A percentile compares a stretch with the other conserved stretches of the same genome.
Conservation (phyloP, 2,329 filamentous ascomycete genomes). For the Diaporthe ilicicola region DNA sequence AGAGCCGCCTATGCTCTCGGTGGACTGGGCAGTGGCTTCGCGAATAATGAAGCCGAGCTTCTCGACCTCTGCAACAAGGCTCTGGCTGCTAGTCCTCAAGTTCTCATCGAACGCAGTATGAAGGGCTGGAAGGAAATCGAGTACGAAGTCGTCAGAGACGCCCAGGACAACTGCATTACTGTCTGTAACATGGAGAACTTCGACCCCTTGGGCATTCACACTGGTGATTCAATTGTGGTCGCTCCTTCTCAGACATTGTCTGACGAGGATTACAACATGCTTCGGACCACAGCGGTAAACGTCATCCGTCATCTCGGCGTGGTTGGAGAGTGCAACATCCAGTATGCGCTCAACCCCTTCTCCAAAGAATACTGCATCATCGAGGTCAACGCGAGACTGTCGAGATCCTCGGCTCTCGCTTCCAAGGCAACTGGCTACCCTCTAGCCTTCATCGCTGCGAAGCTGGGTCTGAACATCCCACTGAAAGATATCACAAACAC, state of each 20-base stretch:
- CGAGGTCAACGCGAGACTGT: conserved; percentile 98
- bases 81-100: conserved; percentile 92
- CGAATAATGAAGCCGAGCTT: conserved; percentile 84
- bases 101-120: conserved; percentile 97
- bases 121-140: conserved; percentile 99
- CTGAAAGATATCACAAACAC: conserved; percentile 97
- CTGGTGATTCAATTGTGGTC: conserved; percentile 98
- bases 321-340: conserved; percentile 98
- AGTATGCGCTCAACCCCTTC: conserved; percentile 96
- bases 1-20: conserved; percentile 95
- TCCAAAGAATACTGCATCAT: conserved; percentile 98
- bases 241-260: conserved; percentile 96
- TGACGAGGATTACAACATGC: conserved; percentile 99
- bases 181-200: conserved; percentile 99
- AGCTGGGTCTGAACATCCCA: conserved; percentile 92
- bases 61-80: conserved; percentile 92
- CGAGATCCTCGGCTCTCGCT: conserved; percentile 93
- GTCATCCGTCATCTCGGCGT: conserved; percentile 97
- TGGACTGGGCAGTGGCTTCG: conserved; percentile 94
- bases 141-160: conserved; percentile 97
- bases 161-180: conserved; percentile 98
- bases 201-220: conserved; percentile 96
- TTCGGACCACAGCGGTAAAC: conserved; percentile 96
- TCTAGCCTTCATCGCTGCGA: conserved; percentile 94
- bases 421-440: conserved; percentile 99